Conservation (phyloP, 129 eudicot species). For the Chrysanthemum lavandulifolium region DNA sequence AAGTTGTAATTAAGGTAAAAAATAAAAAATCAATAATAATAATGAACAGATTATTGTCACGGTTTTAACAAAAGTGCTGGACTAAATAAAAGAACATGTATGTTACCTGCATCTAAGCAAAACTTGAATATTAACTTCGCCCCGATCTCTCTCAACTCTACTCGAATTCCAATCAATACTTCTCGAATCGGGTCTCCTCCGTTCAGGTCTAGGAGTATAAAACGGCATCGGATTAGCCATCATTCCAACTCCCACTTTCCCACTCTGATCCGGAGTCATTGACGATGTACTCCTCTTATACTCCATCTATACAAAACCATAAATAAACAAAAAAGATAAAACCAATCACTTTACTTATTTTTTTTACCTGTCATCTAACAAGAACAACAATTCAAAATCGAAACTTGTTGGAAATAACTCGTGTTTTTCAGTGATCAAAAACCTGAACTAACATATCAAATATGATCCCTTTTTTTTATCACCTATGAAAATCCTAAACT, state of each 20-base stretch:
- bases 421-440: too few species aligned
- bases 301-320: constrained; percentile 23
- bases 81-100: not conserved
- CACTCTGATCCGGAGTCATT: constrained; percentile 65
- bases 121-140: constrained; percentile 83
- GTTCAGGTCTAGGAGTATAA: constrained; percentile 78
- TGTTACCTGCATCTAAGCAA: constrained; percentile 78
- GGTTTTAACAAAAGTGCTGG: not conserved
- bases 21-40: too few species aligned
- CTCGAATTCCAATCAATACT: constrained; percentile 54
- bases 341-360: not conserved
- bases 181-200: constrained; percentile 60
- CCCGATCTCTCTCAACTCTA: constrained; percentile 46
- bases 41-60: too few species aligned
- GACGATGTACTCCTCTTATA: constrained; percentile 35
- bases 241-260: constrained; percentile 66
- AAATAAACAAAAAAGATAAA: not conserved
- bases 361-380: constrained; percentile 19
- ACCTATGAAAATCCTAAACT: too few species aligned
- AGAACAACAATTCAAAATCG: not conserved
- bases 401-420: not conserved
- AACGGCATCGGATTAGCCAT: constrained; percentile 82
- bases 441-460: too few species aligned
- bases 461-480: too few species aligned
- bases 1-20: too few species aligned